Base-by-base conservation (phyloP, 371 early-diverging fungal genomes). In the Globomyces sp. region DNA sequence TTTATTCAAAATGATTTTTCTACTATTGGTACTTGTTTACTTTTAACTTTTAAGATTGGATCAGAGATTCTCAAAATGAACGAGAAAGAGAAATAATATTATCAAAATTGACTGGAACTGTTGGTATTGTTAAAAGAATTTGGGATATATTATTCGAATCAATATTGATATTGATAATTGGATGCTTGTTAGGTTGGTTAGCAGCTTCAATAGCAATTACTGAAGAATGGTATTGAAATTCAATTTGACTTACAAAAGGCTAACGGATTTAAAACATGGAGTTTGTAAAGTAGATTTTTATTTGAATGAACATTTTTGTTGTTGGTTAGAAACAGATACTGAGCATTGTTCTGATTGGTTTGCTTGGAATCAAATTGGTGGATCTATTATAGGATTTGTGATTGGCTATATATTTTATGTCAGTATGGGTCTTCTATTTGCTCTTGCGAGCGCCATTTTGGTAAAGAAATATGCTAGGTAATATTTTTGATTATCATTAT, bases 291-390 rank as follows among this genome's bases (percentile, higher is more conserved):
- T 86, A 0, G 88, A 86, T n/a, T 93, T 91, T 81, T 87, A 90
- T 62, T 78, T 92, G 60, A 94, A 90, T 80, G 82, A 86, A 45
- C 83, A 89, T 66, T 95, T 94, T 74, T 97, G 98, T 76, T 97
- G 98, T 74, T 92, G 90, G 94, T 41, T 70, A 67, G 42, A 47
- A 44, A 66, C 64, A 63, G 58, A 55, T 50, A 66, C 71, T 62
- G 69, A 46, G 45, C 24, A 64, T 43, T 77, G 77, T 58, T 44
- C 45, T 11, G 67, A 69, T n/a, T 77, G 77, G 77, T 47, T 52
- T 0, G 57, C 64, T 2, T 80, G 77, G 77, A 62, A 63, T 9
- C 11, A 8, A 44, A 63, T 51, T 11, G 50, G 58, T n/a, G 37
- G 37, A 9, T n/a, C 46, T 5, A 5, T 72, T 41, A 59, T 63